These are phyloP conservation scores for Mycena galopus DNA, from an alignment of 768 basidiomycete species.

Conservation along the genomic window DNA sequence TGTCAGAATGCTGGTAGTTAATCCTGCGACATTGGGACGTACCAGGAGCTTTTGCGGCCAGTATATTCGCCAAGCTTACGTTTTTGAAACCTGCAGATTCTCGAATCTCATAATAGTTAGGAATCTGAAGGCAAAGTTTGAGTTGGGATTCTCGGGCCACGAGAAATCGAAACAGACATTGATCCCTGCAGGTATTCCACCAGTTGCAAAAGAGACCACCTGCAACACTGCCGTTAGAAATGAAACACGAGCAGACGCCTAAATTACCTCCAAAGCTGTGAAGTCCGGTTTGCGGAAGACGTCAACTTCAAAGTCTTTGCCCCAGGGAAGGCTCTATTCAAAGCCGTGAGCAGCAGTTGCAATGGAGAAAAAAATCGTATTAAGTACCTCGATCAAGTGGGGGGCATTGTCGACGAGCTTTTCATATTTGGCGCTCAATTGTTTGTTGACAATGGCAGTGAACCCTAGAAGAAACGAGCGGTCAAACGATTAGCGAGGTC, in stretches of 20 bases:
- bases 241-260: background rate
- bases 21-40: constrained; percentile 38
- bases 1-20: background rate
- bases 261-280: constrained; percentile 73
- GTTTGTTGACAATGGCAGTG: constrained; percentile 90
- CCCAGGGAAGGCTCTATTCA: constrained; percentile 78
- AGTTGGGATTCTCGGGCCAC: background rate
- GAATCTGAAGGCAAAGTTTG: constrained; percentile 60
- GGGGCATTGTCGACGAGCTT: constrained; percentile 82
- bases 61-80: constrained; percentile 88
- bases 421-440: constrained; percentile 86
- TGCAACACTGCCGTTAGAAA: background rate
- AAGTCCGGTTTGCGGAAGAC: constrained; percentile 90
- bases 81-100: constrained; percentile 91
- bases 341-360: constrained; percentile 19
- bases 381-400: constrained; percentile 77
- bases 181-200: constrained; percentile 89
- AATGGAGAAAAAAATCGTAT: constrained; percentile 39
- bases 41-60: constrained; percentile 91
- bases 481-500: constrained; percentile 14
- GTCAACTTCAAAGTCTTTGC: constrained; percentile 73
- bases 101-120: constrained; percentile 88
- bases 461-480: constrained; percentile 65
- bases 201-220: background rate
- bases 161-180: constrained; percentile 55